Percentiles rank a stretch among this genome's conserved stretches.
Evolutionary conservation across 345 rosid species (phyloP).

Genomic region (Noccaea caerulescens): DNA sequence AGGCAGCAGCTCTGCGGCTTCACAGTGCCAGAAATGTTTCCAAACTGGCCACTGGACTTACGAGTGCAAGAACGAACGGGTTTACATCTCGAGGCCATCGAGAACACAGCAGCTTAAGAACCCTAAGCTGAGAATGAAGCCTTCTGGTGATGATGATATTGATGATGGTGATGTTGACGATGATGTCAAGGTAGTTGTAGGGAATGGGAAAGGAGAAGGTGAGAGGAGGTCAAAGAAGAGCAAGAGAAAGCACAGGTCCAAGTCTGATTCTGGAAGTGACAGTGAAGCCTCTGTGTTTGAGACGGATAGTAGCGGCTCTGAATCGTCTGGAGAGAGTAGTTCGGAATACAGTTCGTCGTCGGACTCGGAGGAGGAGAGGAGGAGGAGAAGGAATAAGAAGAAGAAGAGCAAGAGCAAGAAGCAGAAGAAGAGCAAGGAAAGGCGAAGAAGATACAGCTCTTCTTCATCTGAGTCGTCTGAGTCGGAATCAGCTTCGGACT

Average conservation of each 20-base stretch:
- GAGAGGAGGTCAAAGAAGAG: slow-evolving; percentile 70
- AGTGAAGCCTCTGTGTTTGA: slow-evolving; percentile 95
- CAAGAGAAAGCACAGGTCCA: slow-evolving; percentile 78
- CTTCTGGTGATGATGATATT: slow-evolving; percentile 36
- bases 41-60: slow-evolving; percentile 97
- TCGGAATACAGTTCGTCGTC: slow-evolving; percentile 73
- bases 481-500: slow-evolving; percentile 66
- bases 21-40: slow-evolving; percentile 92
- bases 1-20: slow-evolving; percentile 38
- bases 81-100: slow-evolving; percentile 87
- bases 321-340: slow-evolving; percentile 64
- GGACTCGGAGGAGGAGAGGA: slow-evolving; percentile 76
- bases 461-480: slow-evolving; percentile 84
- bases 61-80: slow-evolving; percentile 93
- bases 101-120: slow-evolving; percentile 95
- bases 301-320: slow-evolving; percentile 71
- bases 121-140: slow-evolving; percentile 74
- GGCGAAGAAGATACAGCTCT: slow-evolving; percentile 66
- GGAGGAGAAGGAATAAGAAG: slow-evolving; percentile 66
- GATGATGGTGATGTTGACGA: slow-evolving; percentile 50
- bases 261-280: slow-evolving; percentile 67
- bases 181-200: slow-evolving; percentile 38
- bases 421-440: slow-evolving; percentile 48
- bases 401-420: slow-evolving; percentile 73
- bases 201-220: slow-evolving; percentile 37